Conservation (phyloP, 1,284 basidiomycete species). For the Rhodotorula sp. region DNA sequence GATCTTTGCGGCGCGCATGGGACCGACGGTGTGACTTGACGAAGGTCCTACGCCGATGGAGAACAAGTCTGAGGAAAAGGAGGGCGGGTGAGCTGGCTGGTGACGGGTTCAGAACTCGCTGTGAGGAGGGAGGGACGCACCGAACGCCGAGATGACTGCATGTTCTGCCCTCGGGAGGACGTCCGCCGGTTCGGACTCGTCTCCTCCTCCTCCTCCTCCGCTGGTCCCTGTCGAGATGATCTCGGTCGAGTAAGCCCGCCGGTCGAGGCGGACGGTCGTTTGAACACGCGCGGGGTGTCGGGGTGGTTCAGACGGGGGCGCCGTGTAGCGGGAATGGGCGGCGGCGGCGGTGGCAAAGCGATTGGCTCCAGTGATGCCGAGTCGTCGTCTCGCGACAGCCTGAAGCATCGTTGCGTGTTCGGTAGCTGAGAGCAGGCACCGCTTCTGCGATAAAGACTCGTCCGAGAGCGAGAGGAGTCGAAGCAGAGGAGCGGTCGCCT, state of each 20-base stretch:
- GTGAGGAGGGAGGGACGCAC: conserved; percentile 13
- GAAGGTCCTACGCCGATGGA: conserved; percentile 69
- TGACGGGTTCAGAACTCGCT: conserved; percentile 8
- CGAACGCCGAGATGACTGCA: conserved; percentile 85
- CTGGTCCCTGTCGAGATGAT: background rate
- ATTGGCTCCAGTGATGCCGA: too few species aligned
- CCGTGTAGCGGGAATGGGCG: too few species aligned
- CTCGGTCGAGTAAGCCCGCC: background rate
- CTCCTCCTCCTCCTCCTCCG: background rate
- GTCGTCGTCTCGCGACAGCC: too few species aligned
- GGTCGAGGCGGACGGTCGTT: too few species aligned
- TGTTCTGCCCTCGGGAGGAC: conserved; percentile 61
- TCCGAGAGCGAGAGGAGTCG: too few species aligned
- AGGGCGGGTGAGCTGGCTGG: background rate
- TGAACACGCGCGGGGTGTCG: too few species aligned
- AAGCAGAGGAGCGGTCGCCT: too few species aligned
- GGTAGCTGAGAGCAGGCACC: too few species aligned
- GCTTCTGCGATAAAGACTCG: too few species aligned
- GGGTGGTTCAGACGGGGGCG: too few species aligned
- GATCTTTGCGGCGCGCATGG: conserved; percentile 87
- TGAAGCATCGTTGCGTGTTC: too few species aligned
- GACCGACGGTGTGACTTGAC: conserved; percentile 67
- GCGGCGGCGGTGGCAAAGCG: too few species aligned
- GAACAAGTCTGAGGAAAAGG: conserved; percentile 65
- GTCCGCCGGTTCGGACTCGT: background rate